These are phyloP conservation scores for Paramecium bursaria DNA, from an alignment of 73 alveolate genomes.

Conservation along the genomic window DNA sequence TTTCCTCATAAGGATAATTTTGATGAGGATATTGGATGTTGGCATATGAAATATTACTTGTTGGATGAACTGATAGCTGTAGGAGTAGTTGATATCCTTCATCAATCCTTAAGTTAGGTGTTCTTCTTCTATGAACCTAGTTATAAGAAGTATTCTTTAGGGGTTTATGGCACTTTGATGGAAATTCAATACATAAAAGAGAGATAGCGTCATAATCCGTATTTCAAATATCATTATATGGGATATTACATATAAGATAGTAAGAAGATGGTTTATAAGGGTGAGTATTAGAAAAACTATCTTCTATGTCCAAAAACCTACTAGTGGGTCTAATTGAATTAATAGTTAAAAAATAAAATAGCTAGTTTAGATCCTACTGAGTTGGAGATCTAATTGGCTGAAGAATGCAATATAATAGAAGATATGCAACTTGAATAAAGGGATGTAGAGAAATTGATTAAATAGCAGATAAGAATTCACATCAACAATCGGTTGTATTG, in stretches of 20 bases:
- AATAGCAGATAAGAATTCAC: too few species aligned
- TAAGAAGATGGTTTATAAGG: constrained; percentile 83
- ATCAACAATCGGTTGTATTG: too few species aligned
- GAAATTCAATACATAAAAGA: constrained; percentile 91
- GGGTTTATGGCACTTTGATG: constrained; percentile 88
- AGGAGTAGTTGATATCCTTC: constrained; percentile 88
- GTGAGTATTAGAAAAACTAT: constrained; percentile 81
- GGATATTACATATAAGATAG: constrained; percentile 83
- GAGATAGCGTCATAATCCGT: constrained; percentile 65
- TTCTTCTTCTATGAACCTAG: constrained; percentile 95
- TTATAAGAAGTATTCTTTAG: constrained; percentile 83
- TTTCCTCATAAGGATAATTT: constrained; percentile 62
- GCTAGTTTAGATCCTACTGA: too few species aligned
- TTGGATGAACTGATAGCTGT: constrained; percentile 95
- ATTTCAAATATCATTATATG: constrained; percentile 83
- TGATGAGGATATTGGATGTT: constrained; percentile 82
- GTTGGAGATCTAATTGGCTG: too few species aligned
- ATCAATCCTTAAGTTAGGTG: constrained; percentile 75
- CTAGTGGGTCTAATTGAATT: constrained; percentile 77
- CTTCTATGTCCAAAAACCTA: constrained; percentile 82
- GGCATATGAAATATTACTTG: constrained; percentile 91
- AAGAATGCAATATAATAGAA: too few species aligned
- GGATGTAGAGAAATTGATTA: too few species aligned
- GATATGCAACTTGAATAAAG: too few species aligned
- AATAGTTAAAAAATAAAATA: constrained; percentile 53